Conservation (phyloP, 768 basidiomycete species). For the Tricholoma hemisulphureum region DNA sequence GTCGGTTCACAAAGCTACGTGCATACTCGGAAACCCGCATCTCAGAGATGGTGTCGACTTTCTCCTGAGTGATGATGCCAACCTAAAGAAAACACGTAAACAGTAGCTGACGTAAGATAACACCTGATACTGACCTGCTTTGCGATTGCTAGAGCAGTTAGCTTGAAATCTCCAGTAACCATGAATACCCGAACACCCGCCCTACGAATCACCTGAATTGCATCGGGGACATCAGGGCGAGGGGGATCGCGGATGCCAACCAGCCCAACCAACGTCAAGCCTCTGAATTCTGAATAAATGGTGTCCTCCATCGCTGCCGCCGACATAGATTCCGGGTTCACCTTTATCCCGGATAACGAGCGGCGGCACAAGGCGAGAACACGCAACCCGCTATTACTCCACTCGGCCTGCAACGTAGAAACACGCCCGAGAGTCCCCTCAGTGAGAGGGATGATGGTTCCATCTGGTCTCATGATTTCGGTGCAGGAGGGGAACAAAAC, state of each 20-base stretch:
- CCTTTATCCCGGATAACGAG: slow-evolving; percentile 28
- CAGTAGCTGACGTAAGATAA: slow-evolving; percentile 6
- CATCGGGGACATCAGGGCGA: slow-evolving; percentile 51
- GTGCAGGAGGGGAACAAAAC: slow-evolving; percentile 43
- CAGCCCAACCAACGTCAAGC: slow-evolving; percentile 48
- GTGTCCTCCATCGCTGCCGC: slow-evolving; percentile 15
- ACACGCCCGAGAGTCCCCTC: slow-evolving; percentile 26
- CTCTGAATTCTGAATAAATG: slow-evolving; percentile 39
- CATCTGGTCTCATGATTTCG: slow-evolving; percentile 36
- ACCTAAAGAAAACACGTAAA: neutral
- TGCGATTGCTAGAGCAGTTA: slow-evolving; percentile 64
- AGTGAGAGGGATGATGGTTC: slow-evolving; percentile 34
- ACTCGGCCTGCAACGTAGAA: slow-evolving; percentile 40
- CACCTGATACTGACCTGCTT: slow-evolving; percentile 56
- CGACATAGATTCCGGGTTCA: slow-evolving; percentile 44
- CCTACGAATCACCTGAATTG: slow-evolving; percentile 46
- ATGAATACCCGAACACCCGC: slow-evolving; percentile 65
- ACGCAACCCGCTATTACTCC: slow-evolving; percentile 56
- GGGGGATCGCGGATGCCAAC: slow-evolving; percentile 64
- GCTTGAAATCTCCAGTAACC: slow-evolving; percentile 60
- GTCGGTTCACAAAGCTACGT: neutral
- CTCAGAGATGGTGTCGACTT: neutral
- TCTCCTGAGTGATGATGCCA: neutral
- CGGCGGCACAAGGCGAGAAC: slow-evolving; percentile 58
- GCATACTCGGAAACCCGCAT: neutral